Base-by-base conservation (phyloP, 768 basidiomycete species). In the Lactifluus rugatus region DNA sequence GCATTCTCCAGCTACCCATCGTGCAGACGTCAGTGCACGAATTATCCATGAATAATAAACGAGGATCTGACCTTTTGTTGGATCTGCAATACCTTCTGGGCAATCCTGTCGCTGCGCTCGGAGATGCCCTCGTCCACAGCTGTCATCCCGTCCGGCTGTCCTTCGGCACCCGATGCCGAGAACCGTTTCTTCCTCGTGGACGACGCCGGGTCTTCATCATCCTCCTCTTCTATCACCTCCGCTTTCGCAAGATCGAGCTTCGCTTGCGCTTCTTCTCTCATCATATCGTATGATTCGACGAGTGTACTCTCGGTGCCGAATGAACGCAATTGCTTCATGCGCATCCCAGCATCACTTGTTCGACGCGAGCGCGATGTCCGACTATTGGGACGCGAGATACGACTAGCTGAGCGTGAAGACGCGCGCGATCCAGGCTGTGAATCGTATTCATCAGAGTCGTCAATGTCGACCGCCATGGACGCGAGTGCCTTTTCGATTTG, bases 51-150 rank as follows among this genome's bases (percentile, higher is more conserved):
- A 21, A 39, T n/a, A 25, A n/a, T n/a, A 17, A 52, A 52, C 7
- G 4, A 49, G n/a, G 32, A 25, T 70, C 75, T 54, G 45, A 92
- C 93, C 82, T 94, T 95, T 63, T 88, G 83, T 72, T 95, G 92
- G 58, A 96, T 94, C 70, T 87, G 83, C 48, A 87, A 67, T 47
- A 96, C 88, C 70, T 93, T 91, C 69, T 88, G 82, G 25, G 89
- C 86, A 55, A 96, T 93, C 67, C 81, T 83, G 65, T 94, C 93
- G 63, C 87, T 92, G 69, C 85, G 84, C 67, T 84, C 78, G 62
- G 81, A 87, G 69, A 93, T 90, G 46, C 85, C 84, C 69, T 89
- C 85, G 64, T 92, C 90, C 16, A 90, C 87, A n/a, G 88, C 89
- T 57, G 75, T 78, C 85, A 92, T 90, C 23, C 84, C 84, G 67